These are phyloP conservation scores for Mycena galericulata DNA, from an alignment of 768 basidiomycete species.

Conservation along the genomic window DNA sequence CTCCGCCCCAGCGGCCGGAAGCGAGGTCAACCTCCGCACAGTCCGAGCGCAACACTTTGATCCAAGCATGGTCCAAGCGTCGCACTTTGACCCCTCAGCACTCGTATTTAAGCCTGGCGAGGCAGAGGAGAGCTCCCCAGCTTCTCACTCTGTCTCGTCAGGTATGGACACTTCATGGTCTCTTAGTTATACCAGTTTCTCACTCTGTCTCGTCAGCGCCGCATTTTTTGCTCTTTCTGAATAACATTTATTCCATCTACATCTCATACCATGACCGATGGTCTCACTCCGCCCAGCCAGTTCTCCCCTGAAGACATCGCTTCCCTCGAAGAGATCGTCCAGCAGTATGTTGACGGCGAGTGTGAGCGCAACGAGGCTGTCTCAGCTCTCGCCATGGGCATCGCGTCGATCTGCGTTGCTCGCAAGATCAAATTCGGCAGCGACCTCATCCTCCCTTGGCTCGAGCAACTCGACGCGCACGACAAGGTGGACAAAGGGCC, in stretches of 20 bases:
- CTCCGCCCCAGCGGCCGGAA: neutral
- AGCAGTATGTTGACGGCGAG: neutral
- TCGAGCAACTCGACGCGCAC: slow-evolving; percentile 8
- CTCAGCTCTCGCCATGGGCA: neutral
- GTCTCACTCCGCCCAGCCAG: no score
- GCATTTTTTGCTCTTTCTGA: no score
- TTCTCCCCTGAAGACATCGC: neutral
- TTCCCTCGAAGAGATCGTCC: neutral
- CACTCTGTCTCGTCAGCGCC: no score
- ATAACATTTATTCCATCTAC: no score
- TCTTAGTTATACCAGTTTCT: no score
- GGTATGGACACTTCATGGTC: no score
- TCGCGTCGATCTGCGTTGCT: neutral
- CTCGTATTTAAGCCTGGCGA: neutral
- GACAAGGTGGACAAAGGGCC: neutral
- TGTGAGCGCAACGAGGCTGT: neutral
- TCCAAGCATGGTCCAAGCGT: neutral
- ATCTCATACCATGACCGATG: no score
- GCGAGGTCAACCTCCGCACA: neutral
- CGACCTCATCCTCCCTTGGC: neutral
- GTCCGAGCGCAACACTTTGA: neutral
- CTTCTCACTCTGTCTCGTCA: no score
- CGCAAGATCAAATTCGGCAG: neutral
- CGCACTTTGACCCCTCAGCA: neutral
- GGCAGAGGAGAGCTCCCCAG: no score